These are phyloP conservation scores for Helichrysum umbraculigerum DNA, from an alignment of 129 eudicot species.

Conservation along the genomic window DNA sequence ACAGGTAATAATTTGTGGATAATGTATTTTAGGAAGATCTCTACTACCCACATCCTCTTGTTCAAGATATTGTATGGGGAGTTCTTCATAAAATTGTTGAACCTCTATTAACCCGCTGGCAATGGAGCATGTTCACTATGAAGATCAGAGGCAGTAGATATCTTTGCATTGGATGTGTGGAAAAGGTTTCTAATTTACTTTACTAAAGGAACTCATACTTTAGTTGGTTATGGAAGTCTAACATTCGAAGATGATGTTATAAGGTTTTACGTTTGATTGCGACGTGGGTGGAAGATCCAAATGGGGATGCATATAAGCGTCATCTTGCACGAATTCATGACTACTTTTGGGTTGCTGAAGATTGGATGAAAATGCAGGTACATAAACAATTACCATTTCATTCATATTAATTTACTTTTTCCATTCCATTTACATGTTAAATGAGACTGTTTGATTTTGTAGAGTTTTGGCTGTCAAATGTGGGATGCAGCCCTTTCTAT, in stretches of 20 bases:
- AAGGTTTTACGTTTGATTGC: slow-evolving; percentile 45
- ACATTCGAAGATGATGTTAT: not conserved
- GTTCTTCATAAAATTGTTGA: slow-evolving; percentile 50
- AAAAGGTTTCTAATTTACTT: slow-evolving; percentile 44
- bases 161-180: slow-evolving; percentile 61
- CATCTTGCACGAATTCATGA: slow-evolving; percentile 62
- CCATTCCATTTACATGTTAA: slow-evolving; percentile 15
- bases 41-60: slow-evolving; percentile 51
- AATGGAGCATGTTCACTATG: slow-evolving; percentile 65
- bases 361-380: slow-evolving; percentile 70
- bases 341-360: slow-evolving; percentile 67
- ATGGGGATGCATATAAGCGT: slow-evolving; percentile 47
- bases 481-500: slow-evolving; percentile 70
- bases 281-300: slow-evolving; percentile 64
- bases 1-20: not conserved
- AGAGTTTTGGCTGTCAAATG: slow-evolving; percentile 62
- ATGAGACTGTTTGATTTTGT: not conserved
- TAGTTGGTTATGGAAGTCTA: not conserved
- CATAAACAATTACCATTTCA: no score
- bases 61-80: slow-evolving; percentile 57
- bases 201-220: not conserved
- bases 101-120: slow-evolving; percentile 49
- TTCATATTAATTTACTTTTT: no score
- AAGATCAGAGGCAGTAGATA: slow-evolving; percentile 57
- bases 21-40: slow-evolving; percentile 56